Evolutionary conservation across 2,329 filamentous ascomycete genomes (phyloP), one percentile per base, ranked within the genome.

Genomic region (Sporothrix brasiliensis): DNA sequence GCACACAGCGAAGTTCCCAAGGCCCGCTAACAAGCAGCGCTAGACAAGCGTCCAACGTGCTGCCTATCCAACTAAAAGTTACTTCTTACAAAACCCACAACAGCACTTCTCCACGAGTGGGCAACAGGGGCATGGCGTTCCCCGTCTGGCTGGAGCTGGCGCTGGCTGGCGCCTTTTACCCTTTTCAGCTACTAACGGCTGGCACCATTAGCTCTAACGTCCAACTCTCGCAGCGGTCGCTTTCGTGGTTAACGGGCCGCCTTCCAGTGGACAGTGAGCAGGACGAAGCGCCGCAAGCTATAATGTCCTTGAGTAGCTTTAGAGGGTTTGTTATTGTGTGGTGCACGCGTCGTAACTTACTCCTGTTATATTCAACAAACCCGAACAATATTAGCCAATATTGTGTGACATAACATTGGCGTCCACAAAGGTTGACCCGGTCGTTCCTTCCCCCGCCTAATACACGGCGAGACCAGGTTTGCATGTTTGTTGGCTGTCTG

Each of bases 31-130:
- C 41, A 53, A 67, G 39, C 44, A 52, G 63, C 69, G 69, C 69
- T 70, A 70, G 69, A 41, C 50, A 56, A n/a, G 65, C 49, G 65
- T 54, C 50, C 65, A 50, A 56, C 69, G 69, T 67, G 61, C 47
- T 54, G 53, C 63, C 69, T 27, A 21, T 66, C 44, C 63, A 66
- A 4, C 63, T 27, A 44, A 44, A 44, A 9, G 11, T 2, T 16
- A n/a, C n/a, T n/a, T n/a, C n/a, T n/a, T n/a, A 3, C 41, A 14
- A 61, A 61, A 47, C 58, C 39, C 58, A 63, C 58, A 27, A 34
- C 58, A 19, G 39, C 58, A 63, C 58, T 2, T 41, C 30, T 30
- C 34, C n/a, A 30, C 9, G 56, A 19, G 30, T 16, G 56, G 41
- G 13, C 39, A 16, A 34, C 34, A 30, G 34, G 56, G 34, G 56